Base-by-base conservation (phyloP, 1,284 basidiomycete species). In the Spongiforma sp. region DNA sequence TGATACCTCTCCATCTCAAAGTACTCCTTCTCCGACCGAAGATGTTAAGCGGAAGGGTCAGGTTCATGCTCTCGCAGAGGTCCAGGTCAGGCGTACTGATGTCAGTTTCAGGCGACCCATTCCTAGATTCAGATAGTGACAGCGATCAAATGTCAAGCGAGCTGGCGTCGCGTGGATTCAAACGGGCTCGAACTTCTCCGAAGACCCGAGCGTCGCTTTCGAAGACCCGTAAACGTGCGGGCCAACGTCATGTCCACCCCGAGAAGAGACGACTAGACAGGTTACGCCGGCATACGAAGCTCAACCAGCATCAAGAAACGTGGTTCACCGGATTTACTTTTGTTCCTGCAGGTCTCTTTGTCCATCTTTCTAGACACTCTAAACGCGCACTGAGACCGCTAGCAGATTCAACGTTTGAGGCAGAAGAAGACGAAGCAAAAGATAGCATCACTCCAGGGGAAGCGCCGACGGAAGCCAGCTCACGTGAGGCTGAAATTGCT, bases 111-210 rank as follows among this genome's bases (percentile, higher is more conserved):
- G 75, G 62, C 3, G 39, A 61, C 21, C 32, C 52, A 11, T 50
- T 55, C 15, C 34, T 48, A 26, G 68, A 62, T 36, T 67, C 65
- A 34, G 67, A 67, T 24, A 6, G 53, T 34, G 63, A 71, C 24
- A 39, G 37, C 6, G 73, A 76, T 52, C 67, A 67, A 48, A 76
- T 74, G 24, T 57, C 33, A 17, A 80, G 76, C 30, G 69, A 72
- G 46, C 61, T 19, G 15, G 59, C 61, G 39, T 68, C 74, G 21
- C 74, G 71, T 36, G 37, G 37, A 46, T n/a, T 33, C 17, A 88
- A 87, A 71, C 81, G 87, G 33, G 78, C 80, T 48, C 80, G 86
- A 59, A 84, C 80, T 4, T 72, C 78, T 36, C 85, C 85, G 9
- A 69, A 69, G 19, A 78, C 81, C 41, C 80, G 86, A 60, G 84